Base-by-base conservation (phyloP, 2,329 filamentous ascomycete genomes). In the Akanthomyces muscarius region DNA sequence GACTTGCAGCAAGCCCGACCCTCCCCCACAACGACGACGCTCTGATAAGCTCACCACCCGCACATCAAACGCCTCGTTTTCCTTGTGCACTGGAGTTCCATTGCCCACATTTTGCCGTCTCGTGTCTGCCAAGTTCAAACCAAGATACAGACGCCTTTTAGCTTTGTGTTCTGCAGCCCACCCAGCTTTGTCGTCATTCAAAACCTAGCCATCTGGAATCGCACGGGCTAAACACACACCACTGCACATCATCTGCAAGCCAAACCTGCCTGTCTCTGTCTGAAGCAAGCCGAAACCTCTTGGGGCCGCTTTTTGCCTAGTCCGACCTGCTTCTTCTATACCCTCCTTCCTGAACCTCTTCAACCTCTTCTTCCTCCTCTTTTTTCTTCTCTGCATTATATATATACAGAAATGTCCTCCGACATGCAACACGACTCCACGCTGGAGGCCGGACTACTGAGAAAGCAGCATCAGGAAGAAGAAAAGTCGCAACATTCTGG, bases 381-480 rank as follows among this genome's bases (percentile, higher is more conserved):
- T 57, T 53, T 41, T 59, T 53, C 23, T 25, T 30, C 45, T 59
- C 47, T 58, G 30, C 38, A 41, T 42, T 38, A 48, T 50, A 56
- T 50, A 56, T 48, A 61, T 45, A 38, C 50, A 47, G 21, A 61
- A 48, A 63, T 63, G 55, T 41, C 52, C 45, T n/a, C 44, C 52
- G 33, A 48, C 36, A 50, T 47, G 38, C 52, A 62, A 10, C 44
- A 62, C 52, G 44, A 62, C 44, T 56, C 52, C 60, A 50, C 60
- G 28, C 18, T 62, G 8, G 60, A 62, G 52, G 60, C 52, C 23
- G 60, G 60, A 56, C 60, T 57, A 28, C 41, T 62, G 60, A 62
- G 60, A 50, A 56, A 62, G 52, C 52, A 62, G 33, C 44, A 52
- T 7, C 33, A 62, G 45, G 52, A 62, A 56, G 60, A 62, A 62